Percentiles rank a stretch among this genome's conserved stretches.
These are phyloP conservation scores for Flagelloscypha sp. DNA, from an alignment of 768 basidiomycete species.

Conservation along the genomic window DNA sequence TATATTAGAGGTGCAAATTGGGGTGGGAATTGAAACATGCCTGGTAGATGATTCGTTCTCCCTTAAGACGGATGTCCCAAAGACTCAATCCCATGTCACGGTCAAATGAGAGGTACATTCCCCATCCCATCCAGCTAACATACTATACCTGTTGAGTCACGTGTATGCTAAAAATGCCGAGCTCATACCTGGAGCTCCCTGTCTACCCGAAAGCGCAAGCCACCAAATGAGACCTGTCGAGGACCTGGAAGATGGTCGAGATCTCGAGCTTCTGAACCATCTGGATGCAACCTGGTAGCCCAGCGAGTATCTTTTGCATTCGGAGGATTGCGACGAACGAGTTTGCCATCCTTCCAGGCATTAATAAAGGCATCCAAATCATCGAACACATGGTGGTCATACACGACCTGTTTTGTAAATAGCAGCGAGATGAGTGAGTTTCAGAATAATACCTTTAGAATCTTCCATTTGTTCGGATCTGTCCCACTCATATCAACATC, in stretches of 20 bases:
- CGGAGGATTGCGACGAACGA: slow-evolving; percentile 30
- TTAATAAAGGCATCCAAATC: slow-evolving; percentile 39
- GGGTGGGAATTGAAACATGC: slow-evolving; percentile 16
- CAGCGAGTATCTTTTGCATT: too few species aligned
- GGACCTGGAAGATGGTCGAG: slow-evolving; percentile 62
- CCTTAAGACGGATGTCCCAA: slow-evolving; percentile 51
- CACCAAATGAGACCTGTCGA: slow-evolving; percentile 52
- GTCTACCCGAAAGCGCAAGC: slow-evolving; percentile 51
- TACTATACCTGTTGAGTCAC: too few species aligned
- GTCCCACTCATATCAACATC: slow-evolving; percentile 51
- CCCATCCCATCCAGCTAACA: slow-evolving; percentile 66
- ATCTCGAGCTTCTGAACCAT: slow-evolving; percentile 43
- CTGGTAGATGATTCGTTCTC: slow-evolving; percentile 57
- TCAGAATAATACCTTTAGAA: slow-evolving; percentile 42
- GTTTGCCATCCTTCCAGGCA: slow-evolving; percentile 45
- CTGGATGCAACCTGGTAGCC: slow-evolving; percentile 38
- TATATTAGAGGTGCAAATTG: background rate
- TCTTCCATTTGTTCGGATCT: slow-evolving; percentile 42
- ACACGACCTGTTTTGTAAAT: slow-evolving; percentile 32
- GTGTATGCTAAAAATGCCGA: too few species aligned
- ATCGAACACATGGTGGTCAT: slow-evolving; percentile 51
- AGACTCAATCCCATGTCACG: slow-evolving; percentile 58
- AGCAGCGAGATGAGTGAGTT: background rate
- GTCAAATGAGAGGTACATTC: slow-evolving; percentile 52
- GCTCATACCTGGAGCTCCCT: slow-evolving; percentile 31